Evolutionary conservation across 192 early-diverging fungal genomes (phyloP), one percentile per base, ranked within the genome.

Genomic region (Phycomyces nitens): DNA sequence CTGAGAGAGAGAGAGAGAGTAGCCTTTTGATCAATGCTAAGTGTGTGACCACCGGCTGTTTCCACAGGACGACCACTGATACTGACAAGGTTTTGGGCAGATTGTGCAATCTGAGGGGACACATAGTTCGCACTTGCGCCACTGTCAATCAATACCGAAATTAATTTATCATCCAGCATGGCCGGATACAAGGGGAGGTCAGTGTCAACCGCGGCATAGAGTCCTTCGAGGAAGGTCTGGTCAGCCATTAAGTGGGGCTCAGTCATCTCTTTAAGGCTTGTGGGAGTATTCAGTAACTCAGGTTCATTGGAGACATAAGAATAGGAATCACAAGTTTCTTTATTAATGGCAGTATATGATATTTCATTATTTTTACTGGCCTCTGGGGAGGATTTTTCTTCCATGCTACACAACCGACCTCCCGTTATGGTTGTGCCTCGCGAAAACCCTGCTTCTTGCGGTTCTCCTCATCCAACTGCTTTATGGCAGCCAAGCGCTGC

Each of bases 111-210:
- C 0, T 61, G 24, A n/a, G 59, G 59, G 0, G 47, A 61, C 1
- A 61, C 59, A 51, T 51, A 61, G 11, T 61, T 61, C 38, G 44
- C 59, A 21, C 59, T 61, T n/a, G 59, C 59, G 20, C 59, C 27
- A 22, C 1, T 7, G 27, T 61, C 27, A 38, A 61, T 52, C 2
- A 59, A 15, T 3, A 42, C 40, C 8, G 26, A 18, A 1, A 59
- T 27, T 11, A 0, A 7, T 0, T 59, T 23, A 9, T 16, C 42
- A 23, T 47, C 26, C 14, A 26, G 22, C 4, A 21, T n/a, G 7
- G 18, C 21, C 5, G 41, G 6, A 16, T 59, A 59, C 4, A 47
- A 22, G 24, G 58, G 58, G 4, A 59, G 23, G 11, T 1, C 42
- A 15, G 58, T 59, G 5, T 26, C 1, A 0, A 5, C 7, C 5